Evolutionary conservation across 306 rosid species (phyloP).

Genomic region (Quercus glauca): DNA sequence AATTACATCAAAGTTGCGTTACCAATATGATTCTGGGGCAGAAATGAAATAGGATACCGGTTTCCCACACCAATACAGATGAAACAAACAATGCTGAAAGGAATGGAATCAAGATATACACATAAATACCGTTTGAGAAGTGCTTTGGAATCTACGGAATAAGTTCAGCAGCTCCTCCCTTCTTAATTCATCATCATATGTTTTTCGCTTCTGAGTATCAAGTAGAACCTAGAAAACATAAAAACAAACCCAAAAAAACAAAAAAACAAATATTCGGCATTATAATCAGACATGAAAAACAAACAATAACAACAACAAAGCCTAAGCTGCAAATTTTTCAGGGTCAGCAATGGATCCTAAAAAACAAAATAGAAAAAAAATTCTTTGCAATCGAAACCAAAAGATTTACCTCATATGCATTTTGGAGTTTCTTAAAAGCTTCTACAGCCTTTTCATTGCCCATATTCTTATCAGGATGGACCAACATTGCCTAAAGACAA

Average conservation of each 20-base stretch:
- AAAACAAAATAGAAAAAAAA: neutral
- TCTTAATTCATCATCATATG: constrained; percentile 91
- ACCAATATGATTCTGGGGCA: neutral
- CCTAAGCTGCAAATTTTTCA: no score
- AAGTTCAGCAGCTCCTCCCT: constrained; percentile 80
- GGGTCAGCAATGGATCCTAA: no score
- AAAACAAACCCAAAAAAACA: neutral
- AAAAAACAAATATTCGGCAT: neutral
- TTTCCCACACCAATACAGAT: neutral
- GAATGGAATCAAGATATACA: neutral
- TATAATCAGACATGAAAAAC: constrained; percentile 16
- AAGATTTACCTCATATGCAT: constrained; percentile 85
- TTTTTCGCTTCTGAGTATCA: constrained; percentile 83
- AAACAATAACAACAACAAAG: neutral
- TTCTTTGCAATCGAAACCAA: neutral
- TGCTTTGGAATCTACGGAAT: constrained; percentile 67
- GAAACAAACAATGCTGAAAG: constrained; percentile 7
- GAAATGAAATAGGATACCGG: neutral
- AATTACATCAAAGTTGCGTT: neutral
- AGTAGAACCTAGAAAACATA: constrained; percentile 63
- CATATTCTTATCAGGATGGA: constrained; percentile 99
- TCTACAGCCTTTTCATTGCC: constrained; percentile 98
- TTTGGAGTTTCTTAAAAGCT: constrained; percentile 98
- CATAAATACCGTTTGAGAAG: constrained; percentile 57
- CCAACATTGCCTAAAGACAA: constrained; percentile 83